Conservation (phyloP, 805 yeast genomes). For the Barnettozyma californica region DNA sequence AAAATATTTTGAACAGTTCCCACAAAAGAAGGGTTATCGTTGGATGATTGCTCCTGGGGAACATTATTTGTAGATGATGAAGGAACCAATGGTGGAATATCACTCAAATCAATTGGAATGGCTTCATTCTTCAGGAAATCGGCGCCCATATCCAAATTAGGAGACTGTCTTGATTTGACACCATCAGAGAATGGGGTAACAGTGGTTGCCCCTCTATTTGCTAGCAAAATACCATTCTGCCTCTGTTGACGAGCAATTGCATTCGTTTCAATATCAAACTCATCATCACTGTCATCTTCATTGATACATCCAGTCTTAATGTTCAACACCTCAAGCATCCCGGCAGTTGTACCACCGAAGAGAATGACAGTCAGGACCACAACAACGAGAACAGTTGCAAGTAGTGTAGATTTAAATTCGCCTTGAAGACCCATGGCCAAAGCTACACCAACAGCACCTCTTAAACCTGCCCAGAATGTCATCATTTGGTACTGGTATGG, state of each 20-base stretch:
- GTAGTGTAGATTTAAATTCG: constrained; percentile 77
- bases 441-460: constrained; percentile 99
- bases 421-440: constrained; percentile 97
- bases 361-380: constrained; percentile 94
- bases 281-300: constrained; percentile 85
- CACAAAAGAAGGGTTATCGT: constrained; percentile 10
- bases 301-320: constrained; percentile 88
- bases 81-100: constrained; percentile 24
- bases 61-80: background rate
- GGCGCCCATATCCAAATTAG: constrained; percentile 16
- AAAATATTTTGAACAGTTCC: constrained; percentile 27
- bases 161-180: constrained; percentile 17
- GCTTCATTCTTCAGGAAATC: constrained; percentile 24
- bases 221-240: constrained; percentile 3
- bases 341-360: constrained; percentile 98
- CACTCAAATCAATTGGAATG: constrained; percentile 17
- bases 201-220: constrained; percentile 1
- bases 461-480: constrained; percentile 98
- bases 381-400: constrained; percentile 94
- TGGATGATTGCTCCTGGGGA: background rate
- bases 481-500: constrained; percentile 95
- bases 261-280: constrained; percentile 81
- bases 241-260: constrained; percentile 28
- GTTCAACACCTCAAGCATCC: constrained; percentile 92
- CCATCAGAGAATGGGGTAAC: constrained; percentile 27